These are phyloP conservation scores for Chalaropsis thielavioides DNA, from an alignment of 2,329 filamentous ascomycete species.

Conservation along the genomic window DNA sequence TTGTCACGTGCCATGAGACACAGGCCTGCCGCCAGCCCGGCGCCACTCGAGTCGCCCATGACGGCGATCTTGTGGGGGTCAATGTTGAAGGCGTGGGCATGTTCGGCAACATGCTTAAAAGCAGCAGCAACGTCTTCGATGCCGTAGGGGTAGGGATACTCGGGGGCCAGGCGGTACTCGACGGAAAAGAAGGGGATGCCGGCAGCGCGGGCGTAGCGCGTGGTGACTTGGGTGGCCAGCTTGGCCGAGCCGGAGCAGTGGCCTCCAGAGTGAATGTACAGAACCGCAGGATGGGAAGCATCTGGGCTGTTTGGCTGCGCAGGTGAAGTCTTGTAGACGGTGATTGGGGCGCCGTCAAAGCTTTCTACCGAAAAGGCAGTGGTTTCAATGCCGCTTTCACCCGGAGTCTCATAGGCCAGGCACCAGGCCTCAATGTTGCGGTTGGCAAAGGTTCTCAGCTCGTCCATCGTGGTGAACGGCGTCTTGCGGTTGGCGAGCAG, in stretches of 20 bases:
- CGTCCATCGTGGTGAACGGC: neutral
- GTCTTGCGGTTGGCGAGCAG: neutral
- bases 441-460: neutral
- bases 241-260: slow-evolving; percentile 25
- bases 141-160: slow-evolving; percentile 26
- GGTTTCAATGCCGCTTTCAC: neutral
- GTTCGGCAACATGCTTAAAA: slow-evolving; percentile 20
- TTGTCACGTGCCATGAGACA: slow-evolving; percentile 29
- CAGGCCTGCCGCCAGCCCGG: slow-evolving; percentile 19
- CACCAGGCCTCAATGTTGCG: neutral
- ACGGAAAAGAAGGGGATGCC: slow-evolving; percentile 27
- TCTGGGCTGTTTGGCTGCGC: neutral
- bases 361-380: slow-evolving; percentile 17
- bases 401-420: slow-evolving; percentile 6
- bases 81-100: slow-evolving; percentile 20
- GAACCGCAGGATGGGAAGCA: slow-evolving; percentile 22
- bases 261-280: slow-evolving; percentile 31
- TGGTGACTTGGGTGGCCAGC: slow-evolving; percentile 21
- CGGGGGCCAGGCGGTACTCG: slow-evolving; percentile 32
- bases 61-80: slow-evolving; percentile 19
- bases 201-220: slow-evolving; percentile 21
- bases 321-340: slow-evolving; percentile 19
- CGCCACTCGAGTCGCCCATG: slow-evolving; percentile 21
- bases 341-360: slow-evolving; percentile 18
- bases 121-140: slow-evolving; percentile 27